Conservation (phyloP, 495 filamentous ascomycete species). For the Penicillium taxi region DNA sequence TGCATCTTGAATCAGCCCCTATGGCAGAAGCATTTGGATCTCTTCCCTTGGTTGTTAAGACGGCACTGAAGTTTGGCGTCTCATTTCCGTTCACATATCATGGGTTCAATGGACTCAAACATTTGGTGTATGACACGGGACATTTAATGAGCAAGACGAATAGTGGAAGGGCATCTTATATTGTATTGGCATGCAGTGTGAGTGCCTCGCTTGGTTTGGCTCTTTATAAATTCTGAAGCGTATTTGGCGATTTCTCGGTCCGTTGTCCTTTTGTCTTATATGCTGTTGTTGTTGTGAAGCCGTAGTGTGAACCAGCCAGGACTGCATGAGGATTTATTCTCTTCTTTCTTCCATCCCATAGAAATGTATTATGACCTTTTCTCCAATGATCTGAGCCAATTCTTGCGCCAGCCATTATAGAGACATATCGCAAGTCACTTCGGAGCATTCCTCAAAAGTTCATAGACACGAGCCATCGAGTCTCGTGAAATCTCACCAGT, state of each 20-base stretch:
- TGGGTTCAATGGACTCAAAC: conserved; percentile 11
- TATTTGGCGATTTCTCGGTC: too few species aligned
- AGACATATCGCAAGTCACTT: too few species aligned
- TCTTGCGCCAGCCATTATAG: too few species aligned
- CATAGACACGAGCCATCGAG: conserved; percentile 10
- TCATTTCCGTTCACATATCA: conserved; percentile 12
- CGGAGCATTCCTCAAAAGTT: conserved; percentile 4
- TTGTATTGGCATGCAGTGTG: conserved; percentile 7
- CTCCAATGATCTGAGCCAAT: too few species aligned
- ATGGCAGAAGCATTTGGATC: conserved; percentile 60
- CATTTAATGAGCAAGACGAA: conserved; percentile 4
- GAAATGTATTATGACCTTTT: too few species aligned
- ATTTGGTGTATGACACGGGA: conserved; percentile 11
- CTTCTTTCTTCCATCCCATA: too few species aligned
- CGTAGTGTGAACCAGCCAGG: too few species aligned
- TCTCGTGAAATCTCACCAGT: conserved; percentile 9
- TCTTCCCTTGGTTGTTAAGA: conserved; percentile 53
- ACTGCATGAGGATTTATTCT: too few species aligned
- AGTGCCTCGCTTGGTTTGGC: conserved; percentile 7
- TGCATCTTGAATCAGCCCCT: conserved; percentile 60
- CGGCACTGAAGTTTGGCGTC: conserved; percentile 50
- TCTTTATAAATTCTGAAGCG: neutral
- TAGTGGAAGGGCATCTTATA: conserved; percentile 8
- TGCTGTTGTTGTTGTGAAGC: too few species aligned
- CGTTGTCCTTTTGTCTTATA: too few species aligned